Evolutionary conservation across 805 yeast genomes (phyloP).

Genomic region (Yamadazyma sp.): DNA sequence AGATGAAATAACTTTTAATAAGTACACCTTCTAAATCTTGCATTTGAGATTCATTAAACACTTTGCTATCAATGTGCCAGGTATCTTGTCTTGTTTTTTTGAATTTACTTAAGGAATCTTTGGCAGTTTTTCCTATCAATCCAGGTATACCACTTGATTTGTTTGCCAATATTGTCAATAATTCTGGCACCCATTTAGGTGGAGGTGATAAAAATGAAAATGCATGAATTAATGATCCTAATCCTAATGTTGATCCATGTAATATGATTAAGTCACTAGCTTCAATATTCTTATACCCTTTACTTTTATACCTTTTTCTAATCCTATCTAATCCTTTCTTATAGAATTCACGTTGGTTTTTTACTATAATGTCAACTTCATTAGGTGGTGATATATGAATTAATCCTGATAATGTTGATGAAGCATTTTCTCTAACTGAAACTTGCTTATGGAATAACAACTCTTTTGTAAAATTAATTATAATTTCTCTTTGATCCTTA

Average conservation of each 20-base stretch:
- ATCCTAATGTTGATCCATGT: slow-evolving; percentile 86
- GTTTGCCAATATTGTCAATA: slow-evolving; percentile 65
- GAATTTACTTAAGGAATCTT: slow-evolving; percentile 74
- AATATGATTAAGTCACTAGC: slow-evolving; percentile 44
- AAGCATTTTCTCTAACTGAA: slow-evolving; percentile 73
- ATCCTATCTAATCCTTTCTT: slow-evolving; percentile 36
- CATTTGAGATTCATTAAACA: slow-evolving; percentile 72
- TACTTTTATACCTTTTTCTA: slow-evolving; percentile 37
- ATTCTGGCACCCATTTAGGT: slow-evolving; percentile 82
- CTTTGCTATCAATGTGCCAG: slow-evolving; percentile 85
- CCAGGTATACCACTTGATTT: slow-evolving; percentile 75
- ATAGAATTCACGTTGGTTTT: slow-evolving; percentile 31
- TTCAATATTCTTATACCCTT: slow-evolving; percentile 27
- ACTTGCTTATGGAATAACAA: slow-evolving; percentile 61
- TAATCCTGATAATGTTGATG: slow-evolving; percentile 74
- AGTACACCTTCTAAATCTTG: slow-evolving; percentile 93
- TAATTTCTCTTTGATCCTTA: slow-evolving; percentile 40
- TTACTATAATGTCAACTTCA: slow-evolving; percentile 41
- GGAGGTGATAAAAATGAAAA: slow-evolving; percentile 91
- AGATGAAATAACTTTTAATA: slow-evolving; percentile 89
- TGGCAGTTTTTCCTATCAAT: slow-evolving; percentile 77
- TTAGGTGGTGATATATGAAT: slow-evolving; percentile 60
- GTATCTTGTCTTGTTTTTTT: slow-evolving; percentile 92
- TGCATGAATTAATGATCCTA: slow-evolving; percentile 85
- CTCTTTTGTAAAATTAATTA: slow-evolving; percentile 51